These are phyloP conservation scores for Cantharellus cinnabarinus DNA, from an alignment of 768 basidiomycete species.

Conservation along the genomic window DNA sequence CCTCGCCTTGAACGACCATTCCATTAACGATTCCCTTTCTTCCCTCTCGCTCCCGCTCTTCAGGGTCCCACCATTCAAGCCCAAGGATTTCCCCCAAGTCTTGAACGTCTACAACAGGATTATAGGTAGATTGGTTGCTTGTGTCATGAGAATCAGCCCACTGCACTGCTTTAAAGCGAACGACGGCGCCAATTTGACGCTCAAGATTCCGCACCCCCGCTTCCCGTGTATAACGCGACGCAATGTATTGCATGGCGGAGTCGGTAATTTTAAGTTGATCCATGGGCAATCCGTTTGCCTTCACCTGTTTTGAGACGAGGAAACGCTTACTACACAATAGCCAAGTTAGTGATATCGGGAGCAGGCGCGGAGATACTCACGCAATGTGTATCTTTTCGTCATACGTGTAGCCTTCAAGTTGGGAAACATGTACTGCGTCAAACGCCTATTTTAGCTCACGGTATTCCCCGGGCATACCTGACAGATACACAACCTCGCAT, in stretches of 20 bases:
- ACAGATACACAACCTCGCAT: conserved; percentile 69
- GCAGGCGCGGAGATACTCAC: not conserved
- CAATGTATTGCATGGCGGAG: conserved; percentile 46
- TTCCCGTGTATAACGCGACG: conserved; percentile 70
- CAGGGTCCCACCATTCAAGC: conserved; percentile 56
- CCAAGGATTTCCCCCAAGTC: conserved; percentile 78
- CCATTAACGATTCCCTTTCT: conserved; percentile 65
- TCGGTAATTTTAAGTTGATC: conserved; percentile 46
- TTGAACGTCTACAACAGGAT: conserved; percentile 35
- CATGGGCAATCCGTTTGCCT: conserved; percentile 48
- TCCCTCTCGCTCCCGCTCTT: conserved; percentile 57
- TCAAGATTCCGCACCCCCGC: conserved; percentile 86
- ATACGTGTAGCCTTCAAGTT: conserved; percentile 48
- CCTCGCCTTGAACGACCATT: conserved; percentile 71
- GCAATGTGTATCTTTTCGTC: conserved; percentile 87
- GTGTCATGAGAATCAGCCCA: conserved; percentile 39
- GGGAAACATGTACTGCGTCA: not conserved
- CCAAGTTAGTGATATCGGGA: not conserved
- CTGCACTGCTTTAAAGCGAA: conserved; percentile 81
- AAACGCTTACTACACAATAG: conserved; percentile 29
- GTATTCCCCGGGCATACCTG: conserved; percentile 24
- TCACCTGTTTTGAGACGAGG: conserved; percentile 74
- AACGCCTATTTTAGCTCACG: not conserved
- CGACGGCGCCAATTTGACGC: conserved; percentile 69
- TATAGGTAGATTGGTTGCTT: conserved; percentile 25